Conservation (phyloP, 2,329 filamentous ascomycete species). For the Fusarium hostae region DNA sequence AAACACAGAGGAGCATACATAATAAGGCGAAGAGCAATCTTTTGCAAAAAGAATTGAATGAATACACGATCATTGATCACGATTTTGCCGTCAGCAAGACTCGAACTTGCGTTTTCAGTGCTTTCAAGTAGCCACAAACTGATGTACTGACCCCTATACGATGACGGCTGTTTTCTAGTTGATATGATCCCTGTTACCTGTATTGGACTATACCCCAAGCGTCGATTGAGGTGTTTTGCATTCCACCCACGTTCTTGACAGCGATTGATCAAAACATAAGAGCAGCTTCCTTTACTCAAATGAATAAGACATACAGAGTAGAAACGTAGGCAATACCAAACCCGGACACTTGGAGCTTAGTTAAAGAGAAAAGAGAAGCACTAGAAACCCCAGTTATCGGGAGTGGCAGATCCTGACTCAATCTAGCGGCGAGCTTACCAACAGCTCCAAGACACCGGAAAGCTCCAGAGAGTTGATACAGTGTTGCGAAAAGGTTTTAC, state of each 20-base stretch:
- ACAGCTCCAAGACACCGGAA: conserved; percentile 23
- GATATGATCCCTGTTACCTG: conserved; percentile 3
- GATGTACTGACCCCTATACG: conserved; percentile 24
- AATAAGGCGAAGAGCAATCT: not conserved
- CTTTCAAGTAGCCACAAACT: conserved; percentile 13
- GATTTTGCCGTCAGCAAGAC: conserved; percentile 16
- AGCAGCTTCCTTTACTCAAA: not conserved
- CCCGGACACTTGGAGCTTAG: not conserved
- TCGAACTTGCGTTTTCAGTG: conserved; percentile 24
- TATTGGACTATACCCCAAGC: not conserved
- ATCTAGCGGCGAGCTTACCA: conserved; percentile 21
- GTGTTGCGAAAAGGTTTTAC: not conserved
- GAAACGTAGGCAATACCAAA: not conserved
- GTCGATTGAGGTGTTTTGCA: accelerated
- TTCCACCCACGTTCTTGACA: too few relatives aligned
- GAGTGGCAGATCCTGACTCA: conserved; percentile 33
- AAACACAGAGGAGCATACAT: not conserved
- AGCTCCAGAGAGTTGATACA: conserved; percentile 7
- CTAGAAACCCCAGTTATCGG: conserved; percentile 29
- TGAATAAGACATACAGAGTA: not conserved
- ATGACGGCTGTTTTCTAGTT: conserved; percentile 33
- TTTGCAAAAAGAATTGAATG: not conserved
- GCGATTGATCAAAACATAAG: not conserved
- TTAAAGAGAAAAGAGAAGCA: conserved; percentile 5
- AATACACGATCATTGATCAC: not conserved